A percentile compares a stretch with the other conserved stretches of the same genome.
Evolutionary conservation across 768 basidiomycete species (phyloP).

Genomic region (Lentinula raphanica): DNA sequence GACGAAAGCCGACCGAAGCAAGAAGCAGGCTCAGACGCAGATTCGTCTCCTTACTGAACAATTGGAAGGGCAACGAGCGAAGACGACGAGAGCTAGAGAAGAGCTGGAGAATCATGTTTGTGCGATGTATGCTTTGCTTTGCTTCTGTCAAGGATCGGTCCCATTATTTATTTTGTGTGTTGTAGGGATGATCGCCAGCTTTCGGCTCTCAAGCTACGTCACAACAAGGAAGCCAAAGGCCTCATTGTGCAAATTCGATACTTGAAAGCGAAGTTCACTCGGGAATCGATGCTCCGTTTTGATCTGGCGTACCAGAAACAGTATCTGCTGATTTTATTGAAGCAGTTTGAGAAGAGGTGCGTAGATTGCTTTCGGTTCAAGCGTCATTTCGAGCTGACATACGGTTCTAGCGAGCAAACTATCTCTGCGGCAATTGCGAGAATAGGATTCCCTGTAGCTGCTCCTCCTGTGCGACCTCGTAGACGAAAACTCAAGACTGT

Average conservation of each 20-base stretch:
- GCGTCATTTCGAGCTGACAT: slow-evolving; percentile 8
- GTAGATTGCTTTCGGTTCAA: slow-evolving; percentile 12
- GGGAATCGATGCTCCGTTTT: slow-evolving; percentile 76
- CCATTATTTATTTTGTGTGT: slow-evolving; percentile 10
- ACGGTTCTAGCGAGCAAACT: slow-evolving; percentile 49
- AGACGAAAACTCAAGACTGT: slow-evolving; percentile 51
- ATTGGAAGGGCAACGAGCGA: slow-evolving; percentile 49
- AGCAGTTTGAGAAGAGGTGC: slow-evolving; percentile 67
- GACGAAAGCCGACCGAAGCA: slow-evolving; percentile 51
- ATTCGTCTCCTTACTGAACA: slow-evolving; percentile 64
- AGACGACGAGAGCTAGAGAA: slow-evolving; percentile 40
- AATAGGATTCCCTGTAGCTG: slow-evolving; percentile 60
- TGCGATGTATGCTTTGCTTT: slow-evolving; percentile 33
- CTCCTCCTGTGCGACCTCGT: slow-evolving; percentile 32
- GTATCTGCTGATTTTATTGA: slow-evolving; percentile 74
- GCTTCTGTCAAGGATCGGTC: not conserved
- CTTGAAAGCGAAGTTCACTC: slow-evolving; percentile 84
- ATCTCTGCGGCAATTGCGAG: slow-evolving; percentile 72
- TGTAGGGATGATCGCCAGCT: slow-evolving; percentile 51
- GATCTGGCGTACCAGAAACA: slow-evolving; percentile 83
- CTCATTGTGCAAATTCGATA: slow-evolving; percentile 88
- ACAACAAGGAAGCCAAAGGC: slow-evolving; percentile 86
- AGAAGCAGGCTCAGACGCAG: slow-evolving; percentile 65
- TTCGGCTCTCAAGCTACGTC: slow-evolving; percentile 51
- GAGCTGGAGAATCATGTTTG: slow-evolving; percentile 55